Percentiles rank a stretch among this genome's conserved stretches.
Evolutionary conservation across 257 asterid genomes (phyloP).

Genomic region (Forsythia viridissima): DNA sequence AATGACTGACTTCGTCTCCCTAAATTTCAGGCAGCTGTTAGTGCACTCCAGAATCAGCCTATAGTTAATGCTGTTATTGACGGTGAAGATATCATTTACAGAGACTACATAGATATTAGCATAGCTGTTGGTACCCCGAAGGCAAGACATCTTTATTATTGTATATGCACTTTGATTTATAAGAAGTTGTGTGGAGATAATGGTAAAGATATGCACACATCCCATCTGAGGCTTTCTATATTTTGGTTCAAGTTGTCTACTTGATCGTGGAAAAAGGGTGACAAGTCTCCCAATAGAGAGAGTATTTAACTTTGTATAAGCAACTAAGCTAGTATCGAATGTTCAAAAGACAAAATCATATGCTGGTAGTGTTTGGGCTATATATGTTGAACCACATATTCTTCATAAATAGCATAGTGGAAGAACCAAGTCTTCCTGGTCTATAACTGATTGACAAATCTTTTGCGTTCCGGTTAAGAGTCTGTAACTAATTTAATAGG

Average conservation of each 20-base stretch:
- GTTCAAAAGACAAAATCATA: not conserved
- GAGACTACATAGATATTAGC: slow-evolving; percentile 93
- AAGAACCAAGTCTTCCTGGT: not conserved
- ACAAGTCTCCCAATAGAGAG: not conserved
- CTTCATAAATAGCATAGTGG: not conserved
- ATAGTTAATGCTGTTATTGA: slow-evolving; percentile 95
- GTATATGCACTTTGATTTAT: not conserved
- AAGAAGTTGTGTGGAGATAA: not conserved
- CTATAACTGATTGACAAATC: not conserved
- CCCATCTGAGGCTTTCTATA: not conserved
- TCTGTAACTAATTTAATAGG: too few species aligned
- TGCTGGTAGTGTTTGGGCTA: too few species aligned
- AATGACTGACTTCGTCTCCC: slow-evolving; percentile 13
- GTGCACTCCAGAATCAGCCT: slow-evolving; percentile 93
- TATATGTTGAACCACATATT: not conserved
- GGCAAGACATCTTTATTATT: slow-evolving; percentile 41
- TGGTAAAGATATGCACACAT: not conserved
- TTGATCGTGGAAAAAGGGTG: slow-evolving; percentile 7
- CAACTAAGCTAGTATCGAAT: not conserved
- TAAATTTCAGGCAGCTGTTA: slow-evolving; percentile 85
- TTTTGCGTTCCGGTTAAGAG: not conserved
- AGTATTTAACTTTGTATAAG: not conserved
- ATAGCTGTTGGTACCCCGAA: slow-evolving; percentile 99
- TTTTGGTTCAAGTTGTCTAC: not conserved
- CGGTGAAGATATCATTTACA: slow-evolving; percentile 93